Base-by-base conservation (phyloP, 768 basidiomycete genomes). In the Tricholoma saponaceum region DNA sequence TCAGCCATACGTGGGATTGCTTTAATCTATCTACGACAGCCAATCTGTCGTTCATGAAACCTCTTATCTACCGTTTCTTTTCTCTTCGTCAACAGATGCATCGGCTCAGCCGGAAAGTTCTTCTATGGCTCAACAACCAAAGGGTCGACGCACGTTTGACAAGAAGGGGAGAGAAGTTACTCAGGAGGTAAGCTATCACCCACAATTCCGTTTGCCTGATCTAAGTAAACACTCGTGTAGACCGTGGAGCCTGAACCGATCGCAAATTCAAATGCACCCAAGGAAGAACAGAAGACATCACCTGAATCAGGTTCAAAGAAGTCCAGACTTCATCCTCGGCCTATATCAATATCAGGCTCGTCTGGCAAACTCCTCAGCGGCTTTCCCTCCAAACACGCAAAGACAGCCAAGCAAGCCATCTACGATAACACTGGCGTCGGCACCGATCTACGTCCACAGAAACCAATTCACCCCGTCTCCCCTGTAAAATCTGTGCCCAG, bases 21-120 rank as follows among this genome's bases (percentile, higher is more conserved):
- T 35, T 52, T 52, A 47, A 43, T 33, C 22, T 9, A 41, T 22
- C 10, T 16, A 58, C 37, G 30, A 2, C 52, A 73, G 70, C 18
- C 65, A 67, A 47, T 58, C 56, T 37, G 73, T 82, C 52, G 70
- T 77, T 41, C 78, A 86, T 63, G 86, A 88, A 67, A 63, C 77
- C 14, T 88, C 86, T 0, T 87, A 86, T 68, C 67, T 87, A 25
- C 86, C 86, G 4, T 88, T 88, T 68, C 69, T 87, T 16, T 86
- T 85, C 62, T 70, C 78, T 54, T 71, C 77, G 10, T 44, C 44
- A 22, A 28, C 47, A 12, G 69, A 66, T 9, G 67, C 51, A 7
- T 68, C 54, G 25, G 58, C 69, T 55, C 64, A 60, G 51, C 55
- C 64, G 52, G 50, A 64, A 58, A 65, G 63, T 46, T 58, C 66